Base-by-base conservation (phyloP, 169 alveolate genomes). In the Toxoplasma gondii region DNA sequence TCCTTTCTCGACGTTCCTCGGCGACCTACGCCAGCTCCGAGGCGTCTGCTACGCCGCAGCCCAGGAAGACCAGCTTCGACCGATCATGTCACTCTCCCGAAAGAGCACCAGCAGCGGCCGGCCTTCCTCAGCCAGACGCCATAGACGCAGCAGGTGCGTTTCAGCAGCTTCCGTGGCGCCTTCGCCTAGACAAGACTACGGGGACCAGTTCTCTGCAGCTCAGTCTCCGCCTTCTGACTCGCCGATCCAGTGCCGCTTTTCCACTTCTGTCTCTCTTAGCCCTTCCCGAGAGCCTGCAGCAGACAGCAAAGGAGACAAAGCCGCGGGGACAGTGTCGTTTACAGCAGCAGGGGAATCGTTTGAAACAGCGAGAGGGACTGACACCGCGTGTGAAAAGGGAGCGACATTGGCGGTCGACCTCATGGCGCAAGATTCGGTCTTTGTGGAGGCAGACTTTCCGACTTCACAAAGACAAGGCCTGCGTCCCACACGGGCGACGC, bases 41-140 rank as follows among this genome's bases (percentile, higher is more conserved):
- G 90, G 64, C 39, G 90, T 43, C 27, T 82, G 90, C 64, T 82
- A 82, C 67, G 64, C 90, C 22, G 90, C 90, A 5, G 90, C 54
- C 0, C 54, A 82, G 53, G 90, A 82, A 41, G 44, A 4, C 2
- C 90, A 82, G 34, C 67, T 82, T 64, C 54, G 64, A 22, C 24
- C 90, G 31, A 41, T 82, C 17, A 82, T 43, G 90, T 82, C 90
- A 16, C 58, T 82, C 90, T 43, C 90, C 43, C 5, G 34, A 24
- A 82, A 49, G 90, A 82, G 90, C 64, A 82, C 69, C 34, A 44
- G 58, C 58, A 49, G 58, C 58, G 58, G 58, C 22, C 58, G 58
- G 4, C 4, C 58, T 4, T 49, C 58, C 22, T 49, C 58, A 7
- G 58, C 12, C 10, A 82, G 38, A 82, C 12, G 64, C 22, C n/a